phyloP scores from a whole-genome alignment of 2,329 filamentous ascomycete species.

The Phialophora tarda region DNA sequence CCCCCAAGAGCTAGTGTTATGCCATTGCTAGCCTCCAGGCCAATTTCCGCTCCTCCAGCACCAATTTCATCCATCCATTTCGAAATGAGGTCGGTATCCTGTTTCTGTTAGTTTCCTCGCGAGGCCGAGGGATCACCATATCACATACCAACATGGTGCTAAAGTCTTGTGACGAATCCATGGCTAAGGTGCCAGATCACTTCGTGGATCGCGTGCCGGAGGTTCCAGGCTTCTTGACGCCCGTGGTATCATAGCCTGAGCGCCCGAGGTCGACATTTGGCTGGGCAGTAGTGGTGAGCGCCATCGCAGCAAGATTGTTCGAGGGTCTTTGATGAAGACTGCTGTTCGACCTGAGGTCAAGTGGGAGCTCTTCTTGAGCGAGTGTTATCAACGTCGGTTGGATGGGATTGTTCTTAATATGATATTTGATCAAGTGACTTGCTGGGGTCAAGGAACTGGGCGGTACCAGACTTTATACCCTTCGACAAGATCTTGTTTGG shows the following conservation, averaged over 20 bases:
- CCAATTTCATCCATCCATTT: neutral
- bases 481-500: no score
- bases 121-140: neutral
- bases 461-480: no score
- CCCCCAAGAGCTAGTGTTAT: neutral
- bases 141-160: neutral
- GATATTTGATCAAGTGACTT: no score
- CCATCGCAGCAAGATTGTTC: neutral
- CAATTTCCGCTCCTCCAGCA: neutral
- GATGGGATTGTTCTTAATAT: no score
- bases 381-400: no score
- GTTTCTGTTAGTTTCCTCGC: neutral
- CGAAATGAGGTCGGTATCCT: neutral
- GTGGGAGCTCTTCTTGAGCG: neutral
- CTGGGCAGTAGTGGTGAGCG: neutral
- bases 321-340: neutral
- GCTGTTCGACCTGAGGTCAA: neutral
- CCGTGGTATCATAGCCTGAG: slow-evolving; percentile 7
- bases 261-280: slow-evolving; percentile 4
- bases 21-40: neutral
- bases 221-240: neutral
- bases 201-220: neutral
- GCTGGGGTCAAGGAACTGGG: no score
- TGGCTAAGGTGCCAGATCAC: neutral
- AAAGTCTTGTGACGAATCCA: neutral